Conservation (phyloP, 106 monocot genomes). For the Triglochin maritima region DNA sequence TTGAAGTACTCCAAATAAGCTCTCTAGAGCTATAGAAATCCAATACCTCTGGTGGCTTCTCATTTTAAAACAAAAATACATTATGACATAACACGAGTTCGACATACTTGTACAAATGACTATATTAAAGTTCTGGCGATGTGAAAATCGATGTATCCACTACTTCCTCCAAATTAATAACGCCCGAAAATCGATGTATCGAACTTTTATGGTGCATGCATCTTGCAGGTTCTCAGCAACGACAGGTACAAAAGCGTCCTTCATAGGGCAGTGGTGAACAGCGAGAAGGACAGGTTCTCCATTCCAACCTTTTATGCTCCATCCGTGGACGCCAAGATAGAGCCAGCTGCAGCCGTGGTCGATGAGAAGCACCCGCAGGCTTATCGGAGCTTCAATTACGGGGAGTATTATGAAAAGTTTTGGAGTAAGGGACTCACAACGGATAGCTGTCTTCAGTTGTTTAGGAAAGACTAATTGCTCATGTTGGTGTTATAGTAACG, state of each 20-base stretch:
- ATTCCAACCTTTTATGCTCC: constrained; percentile 26
- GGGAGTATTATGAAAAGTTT: constrained; percentile 18
- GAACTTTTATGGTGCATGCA: background rate
- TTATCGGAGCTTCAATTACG: constrained; percentile 22
- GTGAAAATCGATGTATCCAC: too few species aligned
- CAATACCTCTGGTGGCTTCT: too few species aligned
- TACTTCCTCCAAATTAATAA: too few species aligned
- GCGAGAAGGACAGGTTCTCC: constrained; percentile 17
- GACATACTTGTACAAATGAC: too few species aligned
- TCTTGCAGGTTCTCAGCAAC: constrained; percentile 17
- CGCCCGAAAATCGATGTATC: background rate
- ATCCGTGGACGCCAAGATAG: constrained; percentile 16
- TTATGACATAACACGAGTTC: too few species aligned
- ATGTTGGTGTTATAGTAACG: too few species aligned
- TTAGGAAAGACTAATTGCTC: background rate
- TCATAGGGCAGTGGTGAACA: constrained; percentile 24
- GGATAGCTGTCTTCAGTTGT: constrained; percentile 14
- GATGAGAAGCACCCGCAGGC: constrained; percentile 4
- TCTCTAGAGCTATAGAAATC: too few species aligned
- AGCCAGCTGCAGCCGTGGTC: constrained; percentile 7
- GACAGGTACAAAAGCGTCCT: constrained; percentile 24
- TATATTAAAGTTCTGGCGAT: too few species aligned
- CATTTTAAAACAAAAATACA: too few species aligned
- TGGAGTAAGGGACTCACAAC: constrained; percentile 9
- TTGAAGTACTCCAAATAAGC: too few species aligned